phyloP scores from a whole-genome alignment of 2,329 filamentous ascomycete species.

The Claviceps cyperi region DNA sequence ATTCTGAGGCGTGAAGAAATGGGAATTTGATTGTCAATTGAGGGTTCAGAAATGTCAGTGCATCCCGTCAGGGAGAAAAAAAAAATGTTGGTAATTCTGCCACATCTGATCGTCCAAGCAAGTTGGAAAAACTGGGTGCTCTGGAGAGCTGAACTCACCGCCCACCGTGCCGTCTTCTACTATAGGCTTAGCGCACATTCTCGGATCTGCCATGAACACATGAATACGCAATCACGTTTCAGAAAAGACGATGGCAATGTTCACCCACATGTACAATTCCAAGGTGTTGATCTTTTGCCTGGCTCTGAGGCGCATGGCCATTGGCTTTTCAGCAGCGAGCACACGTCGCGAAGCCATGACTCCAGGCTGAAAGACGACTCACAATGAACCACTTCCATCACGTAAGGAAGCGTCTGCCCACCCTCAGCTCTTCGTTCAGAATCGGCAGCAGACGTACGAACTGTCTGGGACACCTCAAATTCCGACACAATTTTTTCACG shows the following conservation, averaged over 20 bases:
- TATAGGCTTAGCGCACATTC: background rate
- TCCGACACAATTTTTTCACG: conserved; percentile 3
- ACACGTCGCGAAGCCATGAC: background rate
- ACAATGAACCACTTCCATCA: conserved; percentile 7
- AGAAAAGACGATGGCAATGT: background rate
- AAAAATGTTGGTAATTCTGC: conserved; percentile 6
- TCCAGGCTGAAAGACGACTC: background rate
- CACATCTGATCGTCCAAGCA: background rate
- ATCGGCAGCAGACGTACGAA: background rate
- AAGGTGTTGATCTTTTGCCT: background rate
- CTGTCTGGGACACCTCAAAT: background rate
- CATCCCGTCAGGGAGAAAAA: background rate
- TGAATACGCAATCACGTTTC: background rate
- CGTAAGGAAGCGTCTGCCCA: conserved; percentile 5
- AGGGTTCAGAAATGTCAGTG: background rate
- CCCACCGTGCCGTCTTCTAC: background rate
- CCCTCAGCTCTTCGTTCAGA: conserved; percentile 2
- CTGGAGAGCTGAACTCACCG: conserved; percentile 4
- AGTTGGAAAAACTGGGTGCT: conserved; percentile 1
- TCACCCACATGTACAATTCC: background rate
- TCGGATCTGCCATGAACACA: background rate
- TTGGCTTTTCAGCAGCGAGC: background rate
- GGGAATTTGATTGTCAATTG: background rate
- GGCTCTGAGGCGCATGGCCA: background rate
- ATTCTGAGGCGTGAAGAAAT: background rate